phyloP scores from a whole-genome alignment of 2,329 filamentous ascomycete species.

The Colletotrichum tropicale region DNA sequence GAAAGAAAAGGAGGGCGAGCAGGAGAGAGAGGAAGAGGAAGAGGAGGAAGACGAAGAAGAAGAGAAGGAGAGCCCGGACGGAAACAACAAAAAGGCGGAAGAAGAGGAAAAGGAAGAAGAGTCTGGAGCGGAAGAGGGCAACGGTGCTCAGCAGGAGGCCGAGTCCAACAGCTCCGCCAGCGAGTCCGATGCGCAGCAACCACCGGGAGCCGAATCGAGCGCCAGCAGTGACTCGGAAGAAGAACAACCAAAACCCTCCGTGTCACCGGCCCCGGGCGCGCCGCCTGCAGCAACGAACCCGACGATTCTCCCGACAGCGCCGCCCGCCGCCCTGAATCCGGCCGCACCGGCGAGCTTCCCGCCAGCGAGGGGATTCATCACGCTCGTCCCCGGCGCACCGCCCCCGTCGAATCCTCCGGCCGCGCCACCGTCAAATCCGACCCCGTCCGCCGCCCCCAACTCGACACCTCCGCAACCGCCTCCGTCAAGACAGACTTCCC shows the following conservation, averaged over 20 bases:
- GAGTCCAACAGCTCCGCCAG: neutral
- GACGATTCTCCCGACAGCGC: neutral
- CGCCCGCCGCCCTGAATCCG: neutral
- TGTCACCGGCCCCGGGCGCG: neutral
- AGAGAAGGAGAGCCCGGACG: neutral
- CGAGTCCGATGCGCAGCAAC: neutral
- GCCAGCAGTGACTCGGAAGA: slow-evolving; percentile 5
- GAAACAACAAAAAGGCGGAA: neutral
- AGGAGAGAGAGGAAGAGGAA: neutral
- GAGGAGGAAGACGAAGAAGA: neutral
- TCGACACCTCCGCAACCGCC: neutral
- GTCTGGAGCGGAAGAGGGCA: neutral
- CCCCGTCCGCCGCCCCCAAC: neutral
- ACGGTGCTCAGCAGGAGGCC: neutral
- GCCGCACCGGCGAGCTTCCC: neutral
- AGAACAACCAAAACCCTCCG: neutral
- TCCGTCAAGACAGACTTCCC: neutral
- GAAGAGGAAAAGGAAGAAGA: neutral
- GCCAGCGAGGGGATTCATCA: slow-evolving; percentile 5
- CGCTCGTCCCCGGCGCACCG: slow-evolving; percentile 7
- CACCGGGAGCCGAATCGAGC: neutral
- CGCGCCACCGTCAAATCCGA: neutral
- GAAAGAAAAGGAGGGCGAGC: neutral
- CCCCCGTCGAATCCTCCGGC: neutral
- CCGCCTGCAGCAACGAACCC: neutral